Percentiles rank a stretch among this genome's conserved stretches.
Evolutionary conservation across 768 basidiomycete genomes (phyloP).

Genomic region (Suillus alpinus): DNA sequence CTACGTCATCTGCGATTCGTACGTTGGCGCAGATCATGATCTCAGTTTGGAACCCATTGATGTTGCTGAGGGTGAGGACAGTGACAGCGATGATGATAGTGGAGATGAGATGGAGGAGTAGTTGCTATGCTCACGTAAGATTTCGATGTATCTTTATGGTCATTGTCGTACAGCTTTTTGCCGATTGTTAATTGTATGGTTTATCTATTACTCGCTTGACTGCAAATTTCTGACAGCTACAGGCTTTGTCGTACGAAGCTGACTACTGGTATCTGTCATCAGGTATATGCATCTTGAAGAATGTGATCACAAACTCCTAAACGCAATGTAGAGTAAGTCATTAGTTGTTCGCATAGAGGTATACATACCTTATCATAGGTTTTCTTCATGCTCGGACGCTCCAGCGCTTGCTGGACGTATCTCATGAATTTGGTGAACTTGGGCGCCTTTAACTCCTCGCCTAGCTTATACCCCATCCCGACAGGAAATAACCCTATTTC

Average conservation of each 20-base stretch:
- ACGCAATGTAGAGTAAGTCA: neutral
- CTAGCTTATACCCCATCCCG: too few relatives aligned
- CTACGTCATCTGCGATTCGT: constrained; percentile 91
- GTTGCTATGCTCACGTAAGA: neutral
- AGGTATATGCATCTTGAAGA: neutral
- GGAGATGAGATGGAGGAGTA: constrained; percentile 62
- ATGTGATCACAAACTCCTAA: neutral
- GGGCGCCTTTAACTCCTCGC: constrained; percentile 35
- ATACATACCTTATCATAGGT: neutral
- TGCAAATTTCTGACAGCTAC: neutral
- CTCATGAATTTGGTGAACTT: constrained; percentile 49
- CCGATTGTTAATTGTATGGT: neutral
- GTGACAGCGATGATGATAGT: constrained; percentile 73
- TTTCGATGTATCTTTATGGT: neutral
- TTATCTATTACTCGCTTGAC: neutral
- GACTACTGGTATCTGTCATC: neutral
- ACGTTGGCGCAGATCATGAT: constrained; percentile 90
- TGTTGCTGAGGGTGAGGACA: constrained; percentile 89
- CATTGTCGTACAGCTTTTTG: neutral
- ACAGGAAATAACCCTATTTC: constrained; percentile 48
- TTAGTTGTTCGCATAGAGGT: too few relatives aligned
- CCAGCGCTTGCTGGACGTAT: constrained; percentile 47
- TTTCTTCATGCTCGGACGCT: neutral
- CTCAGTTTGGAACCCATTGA: constrained; percentile 79
- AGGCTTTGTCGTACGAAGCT: neutral